Evolutionary conservation across 352 stramenopile species (phyloP).

Genomic region (Phytophthora ohioensis): DNA sequence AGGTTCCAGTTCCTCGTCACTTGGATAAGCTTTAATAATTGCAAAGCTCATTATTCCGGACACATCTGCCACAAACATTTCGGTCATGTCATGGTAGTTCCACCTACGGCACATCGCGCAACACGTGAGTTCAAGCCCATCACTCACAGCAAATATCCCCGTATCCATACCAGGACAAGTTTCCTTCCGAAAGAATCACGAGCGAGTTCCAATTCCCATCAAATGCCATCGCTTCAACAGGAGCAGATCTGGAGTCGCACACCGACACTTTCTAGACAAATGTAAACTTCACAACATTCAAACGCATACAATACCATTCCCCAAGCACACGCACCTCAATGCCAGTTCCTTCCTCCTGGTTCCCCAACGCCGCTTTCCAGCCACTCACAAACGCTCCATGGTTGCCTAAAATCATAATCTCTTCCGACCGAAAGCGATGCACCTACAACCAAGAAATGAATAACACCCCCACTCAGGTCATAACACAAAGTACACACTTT

Average conservation of each 20-base stretch:
- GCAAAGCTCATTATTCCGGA: conserved; percentile 35
- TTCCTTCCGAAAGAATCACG: conserved; percentile 38
- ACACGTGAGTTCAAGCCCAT: neutral
- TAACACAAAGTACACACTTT: neutral
- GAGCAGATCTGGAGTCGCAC: conserved; percentile 17
- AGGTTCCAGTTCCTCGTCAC: neutral
- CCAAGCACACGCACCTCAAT: conserved; percentile 27
- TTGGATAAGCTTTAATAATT: neutral
- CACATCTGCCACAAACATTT: conserved; percentile 28
- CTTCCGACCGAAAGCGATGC: conserved; percentile 6
- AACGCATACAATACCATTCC: neutral
- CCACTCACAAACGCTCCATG: conserved; percentile 26
- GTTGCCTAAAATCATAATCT: conserved; percentile 32
- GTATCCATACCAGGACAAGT: conserved; percentile 40
- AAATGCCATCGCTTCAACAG: conserved; percentile 31
- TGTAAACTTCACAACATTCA: conserved; percentile 6
- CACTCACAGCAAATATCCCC: neutral
- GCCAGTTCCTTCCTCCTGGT: neutral
- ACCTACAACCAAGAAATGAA: conserved; percentile 27
- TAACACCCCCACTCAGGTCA: neutral
- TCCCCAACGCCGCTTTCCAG: conserved; percentile 13
- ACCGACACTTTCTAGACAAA: conserved; percentile 29
- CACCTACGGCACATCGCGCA: conserved; percentile 35
- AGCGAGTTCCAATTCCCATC: conserved; percentile 20
- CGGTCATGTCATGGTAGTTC: conserved; percentile 44